A percentile compares a stretch with the other conserved stretches of the same genome.
These are phyloP conservation scores for Climacium dendroides DNA, from an alignment of 225 moss, liverwort and hornwort genomes.

Conservation along the genomic window DNA sequence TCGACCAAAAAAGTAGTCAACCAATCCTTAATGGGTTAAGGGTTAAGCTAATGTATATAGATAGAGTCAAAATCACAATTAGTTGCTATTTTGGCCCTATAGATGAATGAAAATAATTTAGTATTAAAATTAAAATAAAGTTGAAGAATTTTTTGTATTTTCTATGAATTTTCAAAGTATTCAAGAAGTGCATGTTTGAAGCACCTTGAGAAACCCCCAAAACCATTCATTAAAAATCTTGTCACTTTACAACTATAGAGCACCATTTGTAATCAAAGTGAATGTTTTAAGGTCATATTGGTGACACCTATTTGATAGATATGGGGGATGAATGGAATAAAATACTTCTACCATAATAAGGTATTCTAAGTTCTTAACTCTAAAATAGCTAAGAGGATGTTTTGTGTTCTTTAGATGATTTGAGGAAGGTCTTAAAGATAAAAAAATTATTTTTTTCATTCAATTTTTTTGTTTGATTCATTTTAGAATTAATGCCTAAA, in stretches of 20 bases:
- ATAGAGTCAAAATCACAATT: background rate
- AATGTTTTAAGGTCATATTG: background rate
- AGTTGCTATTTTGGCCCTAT: background rate
- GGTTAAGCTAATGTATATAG: background rate
- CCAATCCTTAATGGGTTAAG: too few relatives aligned
- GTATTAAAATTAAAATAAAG: background rate
- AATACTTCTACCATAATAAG: background rate
- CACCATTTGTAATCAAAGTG: background rate
- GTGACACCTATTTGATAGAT: background rate
- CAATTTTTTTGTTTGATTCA: too few relatives aligned
- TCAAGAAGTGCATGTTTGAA: background rate
- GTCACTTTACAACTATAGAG: background rate
- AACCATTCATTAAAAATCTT: background rate
- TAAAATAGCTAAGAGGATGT: fast-evolving
- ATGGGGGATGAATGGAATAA: fast-evolving
- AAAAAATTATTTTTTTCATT: too few relatives aligned
- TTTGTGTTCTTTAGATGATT: too few relatives aligned
- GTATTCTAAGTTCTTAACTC: too few relatives aligned
- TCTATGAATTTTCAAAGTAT: background rate
- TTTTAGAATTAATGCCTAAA: too few relatives aligned
- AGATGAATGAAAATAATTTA: background rate
- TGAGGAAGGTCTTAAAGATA: too few relatives aligned
- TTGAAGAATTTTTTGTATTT: background rate
- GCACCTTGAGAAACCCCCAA: fast-evolving
- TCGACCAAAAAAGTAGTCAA: too few relatives aligned